A percentile compares a stretch with the other conserved stretches of the same genome.
Evolutionary conservation across 2,329 filamentous ascomycete species (phyloP).

Genomic region (Rachicladosporium sp.): DNA sequence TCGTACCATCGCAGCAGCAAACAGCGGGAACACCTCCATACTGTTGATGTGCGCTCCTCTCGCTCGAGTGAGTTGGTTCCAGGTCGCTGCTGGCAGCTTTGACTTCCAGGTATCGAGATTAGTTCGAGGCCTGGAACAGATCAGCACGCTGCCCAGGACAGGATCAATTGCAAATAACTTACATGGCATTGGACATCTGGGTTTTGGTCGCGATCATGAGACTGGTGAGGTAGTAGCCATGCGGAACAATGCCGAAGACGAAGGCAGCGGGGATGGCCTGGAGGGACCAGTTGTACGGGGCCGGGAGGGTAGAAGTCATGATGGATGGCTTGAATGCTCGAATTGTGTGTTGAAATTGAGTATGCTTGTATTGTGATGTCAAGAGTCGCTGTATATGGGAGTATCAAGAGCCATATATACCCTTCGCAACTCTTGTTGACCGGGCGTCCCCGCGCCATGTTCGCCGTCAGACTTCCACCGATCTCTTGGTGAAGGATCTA

Average conservation of each 20-base stretch:
- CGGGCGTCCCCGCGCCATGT: too few relatives aligned
- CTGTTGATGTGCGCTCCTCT: conserved; percentile 33
- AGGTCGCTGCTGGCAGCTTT: conserved; percentile 12
- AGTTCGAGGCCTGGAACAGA: conserved; percentile 10
- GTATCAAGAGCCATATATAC: too few relatives aligned
- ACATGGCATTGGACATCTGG: conserved; percentile 9
- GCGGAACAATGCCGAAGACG: conserved; percentile 12
- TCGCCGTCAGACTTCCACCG: too few relatives aligned
- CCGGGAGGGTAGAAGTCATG: neutral
- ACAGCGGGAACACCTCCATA: conserved; percentile 31
- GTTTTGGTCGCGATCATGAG: conserved; percentile 15
- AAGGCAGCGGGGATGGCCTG: conserved; percentile 15
- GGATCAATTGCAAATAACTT: neutral
- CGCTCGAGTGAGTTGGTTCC: conserved; percentile 13
- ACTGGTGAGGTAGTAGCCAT: conserved; percentile 12
- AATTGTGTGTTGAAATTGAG: too few relatives aligned
- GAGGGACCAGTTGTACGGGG: conserved; percentile 13
- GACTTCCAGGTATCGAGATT: conserved; percentile 17
- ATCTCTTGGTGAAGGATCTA: too few relatives aligned
- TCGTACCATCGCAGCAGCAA: conserved; percentile 25
- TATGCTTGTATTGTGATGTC: too few relatives aligned
- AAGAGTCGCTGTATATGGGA: too few relatives aligned
- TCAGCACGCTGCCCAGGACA: too few relatives aligned
- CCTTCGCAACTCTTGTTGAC: too few relatives aligned
- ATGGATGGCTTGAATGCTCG: too few relatives aligned